Base-by-base conservation (phyloP, 495 filamentous ascomycete species). In the Trichoderma asperelloides region DNA sequence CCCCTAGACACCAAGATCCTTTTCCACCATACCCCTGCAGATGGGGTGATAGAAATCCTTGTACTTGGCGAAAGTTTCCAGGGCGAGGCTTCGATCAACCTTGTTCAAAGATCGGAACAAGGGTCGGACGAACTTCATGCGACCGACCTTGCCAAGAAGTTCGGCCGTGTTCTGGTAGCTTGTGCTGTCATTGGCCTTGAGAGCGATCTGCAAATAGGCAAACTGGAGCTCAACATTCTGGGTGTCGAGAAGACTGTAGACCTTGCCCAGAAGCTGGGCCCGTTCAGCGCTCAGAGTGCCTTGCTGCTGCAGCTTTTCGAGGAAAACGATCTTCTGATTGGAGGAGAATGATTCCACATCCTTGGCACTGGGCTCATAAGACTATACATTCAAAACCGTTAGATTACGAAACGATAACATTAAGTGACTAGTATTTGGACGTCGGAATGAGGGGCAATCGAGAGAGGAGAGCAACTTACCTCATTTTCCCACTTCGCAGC, bases 111-210 rank as follows among this genome's bases (percentile, higher is more conserved):
- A 79, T 69, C 87, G 84, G 79, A 86, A 95, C 75, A 98, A 76
- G 64, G 93, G 90, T 68, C 92, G 83, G 65, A 97, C 92, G 76
- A 94, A 97, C 83, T 98, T 98, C 94, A 98, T 97, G 64, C 95
- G 85, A 5, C 94, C 94, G 69, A 96, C 92, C 18, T 82, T 82
- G 4, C 91, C 89, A 45, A 97, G 80, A 18, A 96, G 80, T 64
- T 91, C 86, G 7, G 87, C 87, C 0, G 91, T 85, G 0, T 88
- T 86, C 47, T 85, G 74, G 69, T 92, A 89, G 2, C 90, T 81
- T 37, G 75, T 84, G 68, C 81, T 75, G 70, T 90, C 89, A 62
- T 85, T 86, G 3, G 92, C 87, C 70, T 84, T 86, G 73, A 98
- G 81, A 2, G 90, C 91, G 30, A 97, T 84, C 65, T 84, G 81